phyloP scores from a whole-genome alignment of 495 filamentous ascomycete genomes.

The Penicillium verhagenii region DNA sequence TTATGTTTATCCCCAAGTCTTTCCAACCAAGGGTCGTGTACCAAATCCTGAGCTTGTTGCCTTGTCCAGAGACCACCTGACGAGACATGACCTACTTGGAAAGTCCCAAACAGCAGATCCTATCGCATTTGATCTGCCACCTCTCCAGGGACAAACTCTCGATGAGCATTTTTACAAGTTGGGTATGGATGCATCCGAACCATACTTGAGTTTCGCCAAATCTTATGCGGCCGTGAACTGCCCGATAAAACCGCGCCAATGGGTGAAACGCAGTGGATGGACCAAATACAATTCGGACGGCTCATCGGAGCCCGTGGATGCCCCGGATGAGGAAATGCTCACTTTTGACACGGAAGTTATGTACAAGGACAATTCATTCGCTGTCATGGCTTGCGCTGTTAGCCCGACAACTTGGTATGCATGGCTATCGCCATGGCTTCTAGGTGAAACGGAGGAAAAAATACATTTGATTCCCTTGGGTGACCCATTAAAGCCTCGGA shows the following conservation, averaged over 20 bases:
- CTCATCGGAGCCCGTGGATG: constrained; percentile 64
- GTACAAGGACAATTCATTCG: constrained; percentile 87
- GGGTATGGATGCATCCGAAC: constrained; percentile 82
- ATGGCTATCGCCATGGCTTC: constrained; percentile 94
- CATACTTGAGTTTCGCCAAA: constrained; percentile 76
- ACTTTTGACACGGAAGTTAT: constrained; percentile 97
- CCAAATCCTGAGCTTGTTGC: constrained; percentile 69
- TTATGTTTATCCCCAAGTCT: constrained; percentile 80
- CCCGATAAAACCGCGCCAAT: constrained; percentile 74
- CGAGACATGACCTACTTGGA: constrained; percentile 80
- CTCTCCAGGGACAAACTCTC: constrained; percentile 72
- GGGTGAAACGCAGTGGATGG: constrained; percentile 84
- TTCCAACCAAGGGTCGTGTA: constrained; percentile 55
- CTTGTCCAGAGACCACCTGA: constrained; percentile 80
- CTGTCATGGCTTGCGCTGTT: constrained; percentile 93
- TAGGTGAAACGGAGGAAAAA: constrained; percentile 75
- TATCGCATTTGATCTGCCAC: constrained; percentile 81
- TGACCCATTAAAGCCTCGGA: constrained; percentile 61
- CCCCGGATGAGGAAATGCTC: constrained; percentile 76
- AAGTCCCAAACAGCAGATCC: constrained; percentile 81
- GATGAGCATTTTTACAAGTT: constrained; percentile 96
- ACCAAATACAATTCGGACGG: constrained; percentile 85
- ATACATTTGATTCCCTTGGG: constrained; percentile 85
- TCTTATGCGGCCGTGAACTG: constrained; percentile 63
- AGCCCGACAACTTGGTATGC: constrained; percentile 91